These are phyloP conservation scores for Cucumis hystrix DNA, from an alignment of 306 rosid genomes.

Conservation along the genomic window DNA sequence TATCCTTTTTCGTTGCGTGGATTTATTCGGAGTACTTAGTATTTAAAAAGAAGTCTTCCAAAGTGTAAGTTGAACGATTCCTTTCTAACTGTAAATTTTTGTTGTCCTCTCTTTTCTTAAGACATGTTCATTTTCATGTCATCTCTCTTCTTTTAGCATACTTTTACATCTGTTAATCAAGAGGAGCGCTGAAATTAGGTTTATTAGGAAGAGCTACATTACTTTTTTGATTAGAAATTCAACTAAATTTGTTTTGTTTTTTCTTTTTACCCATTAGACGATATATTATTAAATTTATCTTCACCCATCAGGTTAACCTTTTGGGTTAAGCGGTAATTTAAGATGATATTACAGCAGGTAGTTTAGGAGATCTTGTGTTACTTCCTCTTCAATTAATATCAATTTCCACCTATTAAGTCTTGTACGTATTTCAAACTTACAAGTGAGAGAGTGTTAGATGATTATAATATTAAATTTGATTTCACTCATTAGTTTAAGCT, in stretches of 20 bases:
- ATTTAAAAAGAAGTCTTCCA: slow-evolving; percentile 46
- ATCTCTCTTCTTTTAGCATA: no score
- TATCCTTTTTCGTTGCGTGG: slow-evolving; percentile 29
- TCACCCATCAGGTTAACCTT: no score
- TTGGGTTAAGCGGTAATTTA: no score
- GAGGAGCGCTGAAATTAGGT: background rate
- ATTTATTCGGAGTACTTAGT: slow-evolving; percentile 69
- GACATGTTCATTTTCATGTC: background rate
- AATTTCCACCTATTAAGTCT: no score
- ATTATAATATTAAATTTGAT: no score
- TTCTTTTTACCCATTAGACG: background rate
- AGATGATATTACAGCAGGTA: no score
- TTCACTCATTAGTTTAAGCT: no score
- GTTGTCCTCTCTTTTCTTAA: background rate
- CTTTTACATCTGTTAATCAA: background rate
- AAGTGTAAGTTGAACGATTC: slow-evolving; percentile 38
- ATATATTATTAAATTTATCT: no score
- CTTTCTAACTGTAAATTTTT: background rate
- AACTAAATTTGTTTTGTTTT: background rate
- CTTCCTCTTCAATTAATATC: no score
- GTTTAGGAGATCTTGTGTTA: no score
- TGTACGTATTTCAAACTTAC: no score
- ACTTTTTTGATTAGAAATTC: background rate
- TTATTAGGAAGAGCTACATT: background rate
- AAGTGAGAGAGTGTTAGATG: no score